Conservation (phyloP, 2,329 filamentous ascomycete genomes). For the Falciphora oryzae region DNA sequence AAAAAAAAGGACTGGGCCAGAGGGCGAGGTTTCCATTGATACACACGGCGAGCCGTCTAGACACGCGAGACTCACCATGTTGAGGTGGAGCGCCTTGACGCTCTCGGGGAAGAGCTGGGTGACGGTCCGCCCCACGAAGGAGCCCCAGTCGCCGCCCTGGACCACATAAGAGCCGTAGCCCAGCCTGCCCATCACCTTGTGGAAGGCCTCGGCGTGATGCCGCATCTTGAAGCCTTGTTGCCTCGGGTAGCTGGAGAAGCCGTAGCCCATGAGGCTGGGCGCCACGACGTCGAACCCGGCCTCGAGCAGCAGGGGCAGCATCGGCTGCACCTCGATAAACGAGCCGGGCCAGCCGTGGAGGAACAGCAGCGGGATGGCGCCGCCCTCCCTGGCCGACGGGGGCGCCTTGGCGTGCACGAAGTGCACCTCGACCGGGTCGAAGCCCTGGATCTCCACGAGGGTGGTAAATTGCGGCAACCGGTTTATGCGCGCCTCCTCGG, state of each 20-base stretch:
- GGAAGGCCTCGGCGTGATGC: constrained; percentile 26
- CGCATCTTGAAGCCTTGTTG: constrained; percentile 25
- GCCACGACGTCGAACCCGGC: constrained; percentile 40
- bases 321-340: constrained; percentile 30
- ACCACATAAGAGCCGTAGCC: constrained; percentile 29
- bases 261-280: constrained; percentile 38
- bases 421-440: constrained; percentile 5
- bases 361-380: constrained; percentile 34
- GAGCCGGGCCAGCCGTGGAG: constrained; percentile 38
- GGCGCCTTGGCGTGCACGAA: constrained; percentile 4
- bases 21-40: no score
- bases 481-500: constrained; percentile 1
- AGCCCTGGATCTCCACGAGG: background rate
- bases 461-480: constrained; percentile 1
- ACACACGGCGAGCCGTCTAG: no score
- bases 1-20: no score
- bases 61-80: no score
- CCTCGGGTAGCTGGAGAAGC: constrained; percentile 30
- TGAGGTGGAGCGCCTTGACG: constrained; percentile 8
- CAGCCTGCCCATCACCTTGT: constrained; percentile 34
- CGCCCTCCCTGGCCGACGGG: background rate
- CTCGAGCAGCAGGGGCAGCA: constrained; percentile 26
- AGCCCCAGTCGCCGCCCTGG: constrained; percentile 27
- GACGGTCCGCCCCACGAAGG: constrained; percentile 13
- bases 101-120: constrained; percentile 11